Conservation (phyloP, 2,329 filamentous ascomycete species). For the Phialemoniopsis sp. region DNA sequence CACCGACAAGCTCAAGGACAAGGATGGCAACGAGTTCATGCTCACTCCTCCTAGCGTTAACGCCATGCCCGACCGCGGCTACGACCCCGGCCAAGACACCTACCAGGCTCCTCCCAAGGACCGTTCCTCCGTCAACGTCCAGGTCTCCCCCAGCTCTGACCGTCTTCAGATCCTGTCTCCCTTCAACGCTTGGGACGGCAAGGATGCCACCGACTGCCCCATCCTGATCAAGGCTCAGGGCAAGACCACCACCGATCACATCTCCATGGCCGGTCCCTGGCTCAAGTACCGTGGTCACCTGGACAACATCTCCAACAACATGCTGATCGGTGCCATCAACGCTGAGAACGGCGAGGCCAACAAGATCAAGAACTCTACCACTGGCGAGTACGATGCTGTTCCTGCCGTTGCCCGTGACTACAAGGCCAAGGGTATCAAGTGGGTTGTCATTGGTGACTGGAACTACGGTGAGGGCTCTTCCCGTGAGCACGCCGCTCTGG, state of each 20-base stretch:
- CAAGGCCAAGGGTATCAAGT: conserved; percentile 93
- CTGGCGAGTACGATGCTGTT: conserved; percentile 79
- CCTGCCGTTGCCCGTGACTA: conserved; percentile 95
- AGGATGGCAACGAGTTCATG: conserved; percentile 94
- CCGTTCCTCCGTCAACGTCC: conserved; percentile 67
- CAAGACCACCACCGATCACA: conserved; percentile 97
- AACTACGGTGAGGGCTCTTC: conserved; percentile 99
- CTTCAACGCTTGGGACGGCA: conserved; percentile 86
- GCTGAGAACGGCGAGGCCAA: conserved; percentile 94
- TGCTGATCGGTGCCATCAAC: conserved; percentile 97
- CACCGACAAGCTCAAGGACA: conserved; percentile 86
- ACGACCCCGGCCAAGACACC: conserved; percentile 84
- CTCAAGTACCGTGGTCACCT: conserved; percentile 98
- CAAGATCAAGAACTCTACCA: conserved; percentile 91
- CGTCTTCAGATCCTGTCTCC: conserved; percentile 89
- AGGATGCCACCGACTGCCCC: conserved; percentile 78
- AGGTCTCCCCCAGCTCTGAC: conserved; percentile 84
- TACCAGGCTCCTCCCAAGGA: conserved; percentile 92
- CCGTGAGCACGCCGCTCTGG: conserved; percentile 95
- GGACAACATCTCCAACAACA: conserved; percentile 99
- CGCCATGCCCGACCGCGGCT: conserved; percentile 76
- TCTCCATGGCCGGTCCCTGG: conserved; percentile 96
- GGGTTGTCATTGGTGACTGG: conserved; percentile 98
- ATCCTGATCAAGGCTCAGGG: conserved; percentile 96
- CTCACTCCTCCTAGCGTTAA: conserved; percentile 76